Conservation (phyloP, 345 rosid species). For the Ceriops tagal region DNA sequence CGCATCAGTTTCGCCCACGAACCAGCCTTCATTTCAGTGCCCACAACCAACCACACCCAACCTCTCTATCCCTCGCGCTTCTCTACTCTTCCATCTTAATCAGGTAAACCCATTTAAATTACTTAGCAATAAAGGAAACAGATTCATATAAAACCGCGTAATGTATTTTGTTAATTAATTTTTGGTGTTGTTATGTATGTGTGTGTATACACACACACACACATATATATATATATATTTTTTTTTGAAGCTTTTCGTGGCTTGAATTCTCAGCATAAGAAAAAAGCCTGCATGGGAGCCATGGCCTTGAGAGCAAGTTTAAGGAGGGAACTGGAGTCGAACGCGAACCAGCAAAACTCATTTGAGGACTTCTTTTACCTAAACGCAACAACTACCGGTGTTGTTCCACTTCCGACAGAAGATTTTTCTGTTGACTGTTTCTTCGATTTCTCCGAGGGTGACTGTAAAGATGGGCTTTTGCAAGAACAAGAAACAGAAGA, state of each 20-base stretch:
- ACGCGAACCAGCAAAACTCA: slow-evolving; percentile 29
- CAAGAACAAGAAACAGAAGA: slow-evolving; percentile 15
- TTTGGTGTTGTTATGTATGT: not conserved
- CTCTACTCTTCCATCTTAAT: slow-evolving; percentile 1
- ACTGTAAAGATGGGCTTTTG: slow-evolving; percentile 20
- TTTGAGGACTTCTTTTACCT: slow-evolving; percentile 33
- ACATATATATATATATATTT: not conserved
- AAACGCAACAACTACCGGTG: slow-evolving; percentile 16
- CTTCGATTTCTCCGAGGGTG: slow-evolving; percentile 56
- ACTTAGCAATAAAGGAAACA: not conserved
- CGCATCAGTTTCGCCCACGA: slow-evolving; percentile 47
- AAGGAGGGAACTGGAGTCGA: slow-evolving; percentile 36
- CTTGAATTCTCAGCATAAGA: not conserved
- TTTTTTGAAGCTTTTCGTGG: not conserved
- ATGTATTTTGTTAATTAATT: not conserved
- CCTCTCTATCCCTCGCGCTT: slow-evolving; percentile 8
- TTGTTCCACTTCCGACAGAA: slow-evolving; percentile 23
- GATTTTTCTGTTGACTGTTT: slow-evolving; percentile 73
- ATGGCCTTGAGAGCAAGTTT: slow-evolving; percentile 58
- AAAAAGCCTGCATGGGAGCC: slow-evolving; percentile 40
- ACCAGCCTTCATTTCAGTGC: slow-evolving; percentile 40
- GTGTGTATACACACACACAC: no score
- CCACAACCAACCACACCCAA: slow-evolving; percentile 14
- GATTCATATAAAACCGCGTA: not conserved
- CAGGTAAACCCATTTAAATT: slow-evolving; percentile 20